Evolutionary conservation across 208 protist genomes (phyloP).

Genomic region (Angomonas desouzai): DNA sequence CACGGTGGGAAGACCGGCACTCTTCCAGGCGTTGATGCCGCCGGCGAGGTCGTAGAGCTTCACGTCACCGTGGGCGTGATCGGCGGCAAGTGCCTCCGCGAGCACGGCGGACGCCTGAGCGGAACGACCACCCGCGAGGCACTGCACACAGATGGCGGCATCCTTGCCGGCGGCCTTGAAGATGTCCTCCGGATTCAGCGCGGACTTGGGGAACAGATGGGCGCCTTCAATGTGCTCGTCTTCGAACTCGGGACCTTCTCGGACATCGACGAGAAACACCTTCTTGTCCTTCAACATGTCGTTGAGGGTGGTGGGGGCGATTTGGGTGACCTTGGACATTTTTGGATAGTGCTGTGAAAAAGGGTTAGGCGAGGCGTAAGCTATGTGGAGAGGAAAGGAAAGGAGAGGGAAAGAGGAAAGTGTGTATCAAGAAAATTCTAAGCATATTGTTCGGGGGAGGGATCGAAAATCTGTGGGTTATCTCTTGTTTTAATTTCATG

Average conservation of each 20-base stretch:
- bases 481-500: too few species aligned
- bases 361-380: neutral
- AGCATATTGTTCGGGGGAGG: too few species aligned
- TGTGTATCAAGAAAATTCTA: too few species aligned
- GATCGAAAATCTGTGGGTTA: too few species aligned
- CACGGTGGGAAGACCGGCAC: slow-evolving; percentile 20
- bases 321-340: slow-evolving; percentile 1
- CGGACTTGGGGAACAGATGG: slow-evolving; percentile 24
- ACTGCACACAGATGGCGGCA: slow-evolving; percentile 29
- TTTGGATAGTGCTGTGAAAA: neutral
- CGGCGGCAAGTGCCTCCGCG: slow-evolving; percentile 15
- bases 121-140: slow-evolving; percentile 38
- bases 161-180: slow-evolving; percentile 22
- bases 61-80: slow-evolving; percentile 10
- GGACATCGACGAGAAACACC: slow-evolving; percentile 39
- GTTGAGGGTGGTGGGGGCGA: slow-evolving; percentile 5
- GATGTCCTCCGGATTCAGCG: slow-evolving; percentile 22
- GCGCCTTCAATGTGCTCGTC: slow-evolving; percentile 38
- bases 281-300: slow-evolving; percentile 20
- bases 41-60: slow-evolving; percentile 35
- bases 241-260: slow-evolving; percentile 32
- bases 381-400: neutral
- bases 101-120: slow-evolving; percentile 15
- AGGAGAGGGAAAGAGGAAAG: neutral
- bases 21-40: slow-evolving; percentile 40